Evolutionary conservation across 192 early-diverging fungal species (phyloP).

Genomic region (Coemansia sp.): DNA sequence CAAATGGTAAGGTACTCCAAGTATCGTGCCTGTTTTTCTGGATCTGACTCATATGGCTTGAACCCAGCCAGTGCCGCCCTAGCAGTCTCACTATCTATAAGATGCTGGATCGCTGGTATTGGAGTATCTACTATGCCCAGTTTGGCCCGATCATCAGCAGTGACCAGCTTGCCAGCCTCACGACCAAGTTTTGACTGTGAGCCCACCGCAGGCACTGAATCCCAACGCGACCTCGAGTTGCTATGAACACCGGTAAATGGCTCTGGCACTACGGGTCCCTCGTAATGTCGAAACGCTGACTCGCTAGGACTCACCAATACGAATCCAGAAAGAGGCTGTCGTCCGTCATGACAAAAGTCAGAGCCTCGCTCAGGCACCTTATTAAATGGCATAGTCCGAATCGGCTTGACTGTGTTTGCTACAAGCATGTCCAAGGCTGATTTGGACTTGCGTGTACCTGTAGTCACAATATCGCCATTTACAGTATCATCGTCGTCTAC

Average conservation of each 20-base stretch:
- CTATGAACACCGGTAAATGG: slow-evolving; percentile 17
- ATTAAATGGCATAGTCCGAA: background rate
- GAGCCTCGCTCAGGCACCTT: background rate
- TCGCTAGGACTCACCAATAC: slow-evolving; percentile 7
- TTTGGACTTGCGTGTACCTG: background rate
- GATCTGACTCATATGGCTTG: slow-evolving; percentile 13
- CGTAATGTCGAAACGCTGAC: slow-evolving; percentile 3
- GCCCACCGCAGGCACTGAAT: slow-evolving; percentile 21
- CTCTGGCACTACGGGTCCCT: slow-evolving; percentile 22
- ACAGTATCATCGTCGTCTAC: slow-evolving; percentile 15
- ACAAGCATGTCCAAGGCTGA: background rate
- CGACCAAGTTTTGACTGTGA: slow-evolving; percentile 14
- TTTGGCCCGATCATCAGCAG: slow-evolving; percentile 13
- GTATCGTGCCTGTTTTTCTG: slow-evolving; percentile 15
- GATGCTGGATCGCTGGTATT: background rate
- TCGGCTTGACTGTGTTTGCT: background rate
- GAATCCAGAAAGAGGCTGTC: slow-evolving; percentile 27
- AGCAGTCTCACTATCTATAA: background rate
- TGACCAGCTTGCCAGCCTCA: background rate
- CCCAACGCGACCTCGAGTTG: slow-evolving; percentile 20
- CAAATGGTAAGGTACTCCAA: slow-evolving; percentile 6
- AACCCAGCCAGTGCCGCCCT: slow-evolving; percentile 20
- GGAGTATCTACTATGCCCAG: slow-evolving; percentile 20
- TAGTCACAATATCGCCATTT: background rate
- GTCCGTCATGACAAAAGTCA: slow-evolving; percentile 19